These are phyloP conservation scores for Cubamyces lactineus DNA, from an alignment of 768 basidiomycete genomes.

Conservation along the genomic window DNA sequence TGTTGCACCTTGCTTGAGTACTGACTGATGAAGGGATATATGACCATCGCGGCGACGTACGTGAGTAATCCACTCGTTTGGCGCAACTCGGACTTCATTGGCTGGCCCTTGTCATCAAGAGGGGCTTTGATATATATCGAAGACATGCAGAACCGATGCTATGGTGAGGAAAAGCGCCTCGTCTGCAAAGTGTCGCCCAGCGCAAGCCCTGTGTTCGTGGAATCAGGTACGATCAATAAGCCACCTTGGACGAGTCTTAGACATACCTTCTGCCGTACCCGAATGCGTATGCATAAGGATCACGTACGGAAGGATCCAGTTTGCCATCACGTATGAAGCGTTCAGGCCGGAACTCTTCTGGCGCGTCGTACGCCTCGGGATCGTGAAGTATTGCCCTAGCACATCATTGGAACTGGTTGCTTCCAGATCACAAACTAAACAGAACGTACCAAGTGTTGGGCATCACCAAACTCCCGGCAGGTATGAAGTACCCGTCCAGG, in stretches of 20 bases:
- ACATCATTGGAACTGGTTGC: conserved; percentile 7
- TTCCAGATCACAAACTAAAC: neutral
- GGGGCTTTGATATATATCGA: conserved; percentile 22
- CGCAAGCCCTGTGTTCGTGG: conserved; percentile 15
- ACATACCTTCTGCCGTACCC: conserved; percentile 25
- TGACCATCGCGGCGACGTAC: neutral
- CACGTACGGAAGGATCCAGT: conserved; percentile 25
- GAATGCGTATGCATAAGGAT: conserved; percentile 9
- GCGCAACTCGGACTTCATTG: neutral
- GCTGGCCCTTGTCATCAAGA: conserved; percentile 3
- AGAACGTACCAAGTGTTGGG: conserved; percentile 24
- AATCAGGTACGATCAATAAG: neutral
- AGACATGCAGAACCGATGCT: conserved; percentile 18
- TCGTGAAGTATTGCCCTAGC: conserved; percentile 25
- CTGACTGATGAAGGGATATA: neutral
- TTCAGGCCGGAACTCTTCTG: conserved; percentile 27
- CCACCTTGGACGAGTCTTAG: neutral
- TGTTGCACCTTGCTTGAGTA: neutral
- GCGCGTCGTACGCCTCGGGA: conserved; percentile 23
- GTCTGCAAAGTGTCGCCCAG: conserved; percentile 20
- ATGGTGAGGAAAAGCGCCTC: conserved; percentile 15
- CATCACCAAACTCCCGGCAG: neutral
- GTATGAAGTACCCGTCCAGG: conserved; percentile 4
- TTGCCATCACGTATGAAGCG: conserved; percentile 26
- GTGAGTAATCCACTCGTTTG: neutral